These are phyloP conservation scores for Entrophospora sp. DNA, from an alignment of 192 early-diverging fungal genomes.

Conservation along the genomic window DNA sequence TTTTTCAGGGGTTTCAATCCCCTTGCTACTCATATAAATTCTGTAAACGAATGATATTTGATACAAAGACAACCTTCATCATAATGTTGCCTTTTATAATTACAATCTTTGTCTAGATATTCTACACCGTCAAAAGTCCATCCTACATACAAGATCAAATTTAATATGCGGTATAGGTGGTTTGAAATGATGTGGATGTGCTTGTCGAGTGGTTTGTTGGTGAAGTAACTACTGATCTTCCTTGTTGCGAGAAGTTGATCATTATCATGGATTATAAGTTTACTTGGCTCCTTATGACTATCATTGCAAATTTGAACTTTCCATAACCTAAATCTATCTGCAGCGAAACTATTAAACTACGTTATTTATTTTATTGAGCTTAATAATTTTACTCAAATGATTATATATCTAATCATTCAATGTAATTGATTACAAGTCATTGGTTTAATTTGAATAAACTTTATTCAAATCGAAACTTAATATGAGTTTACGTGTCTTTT, in stretches of 20 bases:
- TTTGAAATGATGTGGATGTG: conserved; percentile 17
- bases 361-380: conserved; percentile 9
- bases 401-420: no score
- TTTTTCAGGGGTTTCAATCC: conserved; percentile 5
- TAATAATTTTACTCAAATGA: no score
- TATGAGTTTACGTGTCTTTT: no score
- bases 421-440: no score
- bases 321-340: no score
- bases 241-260: conserved; percentile 7
- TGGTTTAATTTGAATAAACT: no score
- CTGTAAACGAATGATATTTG: conserved; percentile 4
- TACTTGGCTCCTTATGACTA: neutral
- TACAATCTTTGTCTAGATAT: conserved; percentile 8
- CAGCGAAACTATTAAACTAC: conserved; percentile 13
- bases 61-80: conserved; percentile 6
- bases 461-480: no score
- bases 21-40: conserved; percentile 14
- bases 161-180: neutral
- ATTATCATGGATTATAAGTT: neutral
- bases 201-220: neutral
- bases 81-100: conserved; percentile 10
- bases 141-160: neutral
- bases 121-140: conserved; percentile 5
- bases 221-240: conserved; percentile 17
- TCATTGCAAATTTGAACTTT: conserved; percentile 12